phyloP scores from a whole-genome alignment of 495 filamentous ascomycete genomes.

The Choiromyces venosus region DNA sequence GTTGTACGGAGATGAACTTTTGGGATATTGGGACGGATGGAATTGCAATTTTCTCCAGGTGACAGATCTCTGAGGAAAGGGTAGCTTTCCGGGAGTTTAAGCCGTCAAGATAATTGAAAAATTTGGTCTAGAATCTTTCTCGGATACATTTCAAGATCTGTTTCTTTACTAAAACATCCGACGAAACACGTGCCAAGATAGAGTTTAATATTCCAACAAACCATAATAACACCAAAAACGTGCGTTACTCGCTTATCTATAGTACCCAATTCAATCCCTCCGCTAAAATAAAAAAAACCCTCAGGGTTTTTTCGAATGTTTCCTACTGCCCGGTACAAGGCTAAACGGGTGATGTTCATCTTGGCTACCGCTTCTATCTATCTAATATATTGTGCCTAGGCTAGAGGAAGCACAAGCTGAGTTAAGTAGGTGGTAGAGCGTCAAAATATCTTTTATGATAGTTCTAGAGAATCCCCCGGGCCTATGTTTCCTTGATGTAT shows the following conservation, averaged over 20 bases:
- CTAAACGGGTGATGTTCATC: background rate
- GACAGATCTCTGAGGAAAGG: background rate
- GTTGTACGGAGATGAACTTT: background rate
- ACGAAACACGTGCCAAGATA: background rate
- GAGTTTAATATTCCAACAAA: background rate
- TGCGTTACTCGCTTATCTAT: background rate
- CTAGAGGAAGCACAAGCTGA: background rate
- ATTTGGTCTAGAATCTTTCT: background rate
- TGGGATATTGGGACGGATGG: background rate
- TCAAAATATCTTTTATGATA: no score
- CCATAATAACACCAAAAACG: background rate
- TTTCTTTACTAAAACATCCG: background rate
- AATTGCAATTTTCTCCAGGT: background rate
- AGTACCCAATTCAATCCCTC: background rate
- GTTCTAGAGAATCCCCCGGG: no score
- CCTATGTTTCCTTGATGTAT: no score
- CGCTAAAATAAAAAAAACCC: background rate
- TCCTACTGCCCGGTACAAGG: background rate
- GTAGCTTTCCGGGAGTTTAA: background rate
- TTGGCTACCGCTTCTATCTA: background rate
- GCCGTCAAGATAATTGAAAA: background rate
- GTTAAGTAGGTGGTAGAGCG: no score
- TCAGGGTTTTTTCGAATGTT: slow-evolving; percentile 2
- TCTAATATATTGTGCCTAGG: background rate
- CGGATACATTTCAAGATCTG: slow-evolving; percentile 5